Percentiles rank a stretch among this genome's conserved stretches.
phyloP scores from a whole-genome alignment of 176 grass and related monocot species.

The Zea mays region Zm-B73-REFERENCE-NAM-5.0 NC_050098.1:124689001-124689500 shows the following conservation, averaged over 20 bases:
- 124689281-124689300: conserved; percentile 92
- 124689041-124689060: conserved; percentile 98
- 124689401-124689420: background rate
- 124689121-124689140: background rate
- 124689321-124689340: background rate
- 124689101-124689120: conserved; percentile 95
- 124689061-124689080: conserved; percentile 97
- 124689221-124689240: conserved; percentile 69
- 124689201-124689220: conserved; percentile 79
- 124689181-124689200: conserved; percentile 94
- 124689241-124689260: conserved; percentile 84
- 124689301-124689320: conserved; percentile 50
- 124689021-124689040: conserved; percentile 99
- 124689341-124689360: background rate
- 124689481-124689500: conserved; percentile 56
- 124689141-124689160: background rate
- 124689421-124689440: background rate
- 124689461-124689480: background rate
- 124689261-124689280: conserved; percentile 99
- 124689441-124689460: background rate
- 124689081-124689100: conserved; percentile 99
- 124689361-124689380: background rate
- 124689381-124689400: background rate
- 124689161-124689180: conserved; percentile 4
- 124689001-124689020: conserved; percentile 45